Conservation (phyloP, 331 rosid genomes). For the Spiraea crenata region DNA sequence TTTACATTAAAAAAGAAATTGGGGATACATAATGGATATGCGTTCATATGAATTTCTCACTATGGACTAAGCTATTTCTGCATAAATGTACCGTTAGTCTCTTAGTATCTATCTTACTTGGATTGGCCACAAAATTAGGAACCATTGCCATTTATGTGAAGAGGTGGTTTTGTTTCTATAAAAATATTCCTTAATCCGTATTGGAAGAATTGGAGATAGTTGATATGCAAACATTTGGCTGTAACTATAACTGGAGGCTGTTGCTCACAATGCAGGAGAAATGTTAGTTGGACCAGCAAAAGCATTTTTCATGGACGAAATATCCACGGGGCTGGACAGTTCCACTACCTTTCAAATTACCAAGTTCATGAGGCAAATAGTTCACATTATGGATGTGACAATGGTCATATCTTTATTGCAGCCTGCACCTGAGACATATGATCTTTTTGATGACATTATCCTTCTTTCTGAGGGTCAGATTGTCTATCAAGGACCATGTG, state of each 20-base stretch:
- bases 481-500: slow-evolving; percentile 41
- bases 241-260: not conserved
- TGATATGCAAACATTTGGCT: not conserved
- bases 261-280: slow-evolving; percentile 33
- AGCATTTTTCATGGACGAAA: slow-evolving; percentile 48
- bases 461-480: slow-evolving; percentile 40
- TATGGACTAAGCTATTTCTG: not conserved
- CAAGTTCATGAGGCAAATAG: slow-evolving; percentile 43
- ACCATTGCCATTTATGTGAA: not conserved
- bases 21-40: not conserved
- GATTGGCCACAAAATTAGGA: not conserved
- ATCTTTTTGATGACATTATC: slow-evolving; percentile 45
- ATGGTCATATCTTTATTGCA: slow-evolving; percentile 46
- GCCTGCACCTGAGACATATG: slow-evolving; percentile 49
- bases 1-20: not conserved
- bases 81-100: too few relatives aligned
- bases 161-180: not conserved
- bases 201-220: not conserved
- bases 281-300: slow-evolving; percentile 50
- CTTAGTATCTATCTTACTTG: not conserved
- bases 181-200: not conserved
- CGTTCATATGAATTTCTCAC: not conserved
- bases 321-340: slow-evolving; percentile 51
- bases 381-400: slow-evolving; percentile 38
- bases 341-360: slow-evolving; percentile 43